Conservation (phyloP, 1,284 basidiomycete genomes). For the Hemileia vastatrix region DNA sequence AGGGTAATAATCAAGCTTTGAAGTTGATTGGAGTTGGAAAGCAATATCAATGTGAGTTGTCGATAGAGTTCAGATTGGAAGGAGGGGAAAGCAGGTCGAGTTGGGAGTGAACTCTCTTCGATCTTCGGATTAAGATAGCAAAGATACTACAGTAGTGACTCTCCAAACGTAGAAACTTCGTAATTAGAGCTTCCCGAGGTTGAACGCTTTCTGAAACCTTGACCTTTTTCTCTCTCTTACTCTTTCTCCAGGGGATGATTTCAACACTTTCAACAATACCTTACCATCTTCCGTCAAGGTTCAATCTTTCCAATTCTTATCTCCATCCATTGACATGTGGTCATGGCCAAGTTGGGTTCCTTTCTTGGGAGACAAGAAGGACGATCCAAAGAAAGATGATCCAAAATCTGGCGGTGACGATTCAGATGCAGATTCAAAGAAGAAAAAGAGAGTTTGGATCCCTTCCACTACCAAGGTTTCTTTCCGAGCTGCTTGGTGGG, state of each 20-base stretch:
- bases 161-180: too few relatives aligned
- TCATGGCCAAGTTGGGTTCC: slow-evolving; percentile 38
- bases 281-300: neutral
- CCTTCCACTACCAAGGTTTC: slow-evolving; percentile 56
- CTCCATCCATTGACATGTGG: slow-evolving; percentile 20
- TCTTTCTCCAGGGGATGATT: too few relatives aligned
- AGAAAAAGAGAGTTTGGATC: slow-evolving; percentile 53
- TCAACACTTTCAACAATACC: too few relatives aligned
- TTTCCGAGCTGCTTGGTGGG: slow-evolving; percentile 66
- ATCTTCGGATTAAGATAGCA: too few relatives aligned
- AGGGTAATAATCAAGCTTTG: slow-evolving; percentile 30
- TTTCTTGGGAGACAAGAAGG: slow-evolving; percentile 25
- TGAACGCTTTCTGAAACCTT: too few relatives aligned
- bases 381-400: neutral
- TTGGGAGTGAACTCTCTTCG: too few relatives aligned
- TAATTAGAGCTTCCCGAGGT: too few relatives aligned
- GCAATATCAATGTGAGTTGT: slow-evolving; percentile 29
- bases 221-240: too few relatives aligned
- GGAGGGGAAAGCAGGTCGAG: too few relatives aligned
- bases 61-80: neutral
- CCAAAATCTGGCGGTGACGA: slow-evolving; percentile 12
- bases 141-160: too few relatives aligned
- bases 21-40: slow-evolving; percentile 30
- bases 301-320: neutral
- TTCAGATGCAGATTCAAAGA: neutral